Conservation (phyloP, 2,329 filamentous ascomycete species). For the Harringtonia aguacate region DNA sequence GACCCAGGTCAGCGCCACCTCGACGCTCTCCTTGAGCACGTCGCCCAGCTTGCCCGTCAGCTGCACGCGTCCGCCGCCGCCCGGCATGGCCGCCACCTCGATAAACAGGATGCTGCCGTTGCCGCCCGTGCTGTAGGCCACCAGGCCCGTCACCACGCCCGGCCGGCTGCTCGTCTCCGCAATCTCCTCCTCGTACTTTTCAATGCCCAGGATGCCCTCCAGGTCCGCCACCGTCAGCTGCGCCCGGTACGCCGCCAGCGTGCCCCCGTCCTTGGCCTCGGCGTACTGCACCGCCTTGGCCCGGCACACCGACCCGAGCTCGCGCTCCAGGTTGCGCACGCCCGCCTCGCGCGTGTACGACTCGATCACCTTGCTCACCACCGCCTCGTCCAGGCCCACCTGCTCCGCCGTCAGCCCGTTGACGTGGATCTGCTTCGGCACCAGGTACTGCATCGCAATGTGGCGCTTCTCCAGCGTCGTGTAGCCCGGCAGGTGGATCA, state of each 20-base stretch:
- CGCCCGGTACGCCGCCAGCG: constrained; percentile 60
- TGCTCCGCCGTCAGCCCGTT: constrained; percentile 75
- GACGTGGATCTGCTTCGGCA: constrained; percentile 87
- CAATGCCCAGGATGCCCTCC: constrained; percentile 83
- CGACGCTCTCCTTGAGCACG: constrained; percentile 92
- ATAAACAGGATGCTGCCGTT: constrained; percentile 98
- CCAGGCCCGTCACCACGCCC: constrained; percentile 89
- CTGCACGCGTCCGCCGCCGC: constrained; percentile 82
- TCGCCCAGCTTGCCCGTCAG: constrained; percentile 94
- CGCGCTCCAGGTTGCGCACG: constrained; percentile 90
- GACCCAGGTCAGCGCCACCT: constrained; percentile 94
- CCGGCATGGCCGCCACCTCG: constrained; percentile 95
- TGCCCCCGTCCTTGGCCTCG: constrained; percentile 69
- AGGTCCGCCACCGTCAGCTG: constrained; percentile 68
- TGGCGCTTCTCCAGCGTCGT: constrained; percentile 95
- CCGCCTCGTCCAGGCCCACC: constrained; percentile 66
- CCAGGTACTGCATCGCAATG: constrained; percentile 85
- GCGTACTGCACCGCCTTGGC: constrained; percentile 93
- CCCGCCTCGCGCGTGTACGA: constrained; percentile 94
- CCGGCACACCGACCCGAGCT: constrained; percentile 89
- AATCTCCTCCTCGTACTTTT: constrained; percentile 91
- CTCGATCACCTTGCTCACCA: constrained; percentile 91
- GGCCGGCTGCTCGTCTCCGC: constrained; percentile 75
- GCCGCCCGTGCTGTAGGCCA: constrained; percentile 85
- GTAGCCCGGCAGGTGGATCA: constrained; percentile 85